A percentile compares a stretch with the other conserved stretches of the same genome.
phyloP scores from a whole-genome alignment of 2,329 filamentous ascomycete species.

The Torrubiella hemipterigena region DNA sequence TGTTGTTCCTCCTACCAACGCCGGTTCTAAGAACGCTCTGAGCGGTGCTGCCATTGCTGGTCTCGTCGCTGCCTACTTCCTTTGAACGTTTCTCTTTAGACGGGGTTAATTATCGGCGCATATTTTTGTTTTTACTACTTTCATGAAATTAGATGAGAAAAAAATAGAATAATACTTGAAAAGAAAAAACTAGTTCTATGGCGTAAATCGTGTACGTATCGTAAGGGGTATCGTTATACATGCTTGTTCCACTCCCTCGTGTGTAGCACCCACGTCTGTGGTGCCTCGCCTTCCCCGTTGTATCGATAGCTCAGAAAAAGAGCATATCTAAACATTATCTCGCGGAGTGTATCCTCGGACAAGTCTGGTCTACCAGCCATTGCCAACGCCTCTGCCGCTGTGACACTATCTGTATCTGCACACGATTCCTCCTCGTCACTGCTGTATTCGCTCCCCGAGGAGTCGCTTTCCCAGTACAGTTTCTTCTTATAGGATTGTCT shows the following conservation, averaged over 20 bases:
- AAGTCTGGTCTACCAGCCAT: conserved; percentile 12
- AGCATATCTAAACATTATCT: conserved; percentile 20
- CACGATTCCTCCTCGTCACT: conserved; percentile 5
- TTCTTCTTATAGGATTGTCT: conserved; percentile 1
- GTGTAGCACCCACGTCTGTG: conserved; percentile 19
- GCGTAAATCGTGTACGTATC: conserved; percentile 6
- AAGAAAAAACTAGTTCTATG: conserved; percentile 1
- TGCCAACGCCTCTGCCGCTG: conserved; percentile 3
- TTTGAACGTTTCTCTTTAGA: too few relatives aligned
- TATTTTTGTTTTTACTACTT: background rate
- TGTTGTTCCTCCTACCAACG: conserved; percentile 7
- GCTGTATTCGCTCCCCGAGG: conserved; percentile 3
- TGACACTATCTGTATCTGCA: conserved; percentile 1
- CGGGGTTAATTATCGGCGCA: background rate
- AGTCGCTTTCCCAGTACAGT: background rate
- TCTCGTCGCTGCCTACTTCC: conserved; percentile 24
- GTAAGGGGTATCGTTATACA: conserved; percentile 1
- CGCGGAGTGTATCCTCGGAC: conserved; percentile 12
- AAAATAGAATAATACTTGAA: background rate
- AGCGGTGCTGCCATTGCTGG: conserved; percentile 24
- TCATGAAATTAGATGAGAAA: background rate
- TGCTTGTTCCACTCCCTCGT: conserved; percentile 7
- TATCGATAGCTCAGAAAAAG: conserved; percentile 21
- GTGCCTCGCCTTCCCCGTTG: conserved; percentile 12
- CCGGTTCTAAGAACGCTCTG: conserved; percentile 17